These are phyloP conservation scores for Austroboletus niveus DNA, from an alignment of 1,284 basidiomycete species.

Conservation along the genomic window DNA sequence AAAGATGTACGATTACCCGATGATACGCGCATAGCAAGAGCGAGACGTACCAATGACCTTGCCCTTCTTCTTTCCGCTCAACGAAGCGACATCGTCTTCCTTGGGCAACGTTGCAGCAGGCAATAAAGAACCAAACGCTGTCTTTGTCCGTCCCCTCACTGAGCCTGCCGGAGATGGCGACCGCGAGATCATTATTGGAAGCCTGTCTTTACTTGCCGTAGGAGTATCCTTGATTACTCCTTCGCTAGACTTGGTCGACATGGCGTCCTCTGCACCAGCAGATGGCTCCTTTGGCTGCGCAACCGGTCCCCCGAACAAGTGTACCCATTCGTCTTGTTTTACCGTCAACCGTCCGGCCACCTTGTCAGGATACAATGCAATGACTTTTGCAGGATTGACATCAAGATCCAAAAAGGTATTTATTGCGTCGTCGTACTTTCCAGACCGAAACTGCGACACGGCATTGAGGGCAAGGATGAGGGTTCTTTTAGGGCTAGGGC, in stretches of 20 bases:
- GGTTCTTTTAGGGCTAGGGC: slow-evolving; percentile 51
- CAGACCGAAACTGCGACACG: slow-evolving; percentile 70
- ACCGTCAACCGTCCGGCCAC: slow-evolving; percentile 81
- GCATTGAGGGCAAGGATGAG: slow-evolving; percentile 72
- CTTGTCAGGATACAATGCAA: slow-evolving; percentile 82
- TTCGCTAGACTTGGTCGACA: slow-evolving; percentile 31
- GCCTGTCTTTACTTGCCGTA: slow-evolving; percentile 21
- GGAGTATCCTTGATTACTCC: slow-evolving; percentile 9
- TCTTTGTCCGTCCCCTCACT: slow-evolving; percentile 50
- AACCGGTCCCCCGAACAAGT: slow-evolving; percentile 79
- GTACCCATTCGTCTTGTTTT: slow-evolving; percentile 75
- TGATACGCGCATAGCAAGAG: neutral
- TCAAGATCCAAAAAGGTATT: slow-evolving; percentile 88
- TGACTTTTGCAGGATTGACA: slow-evolving; percentile 90
- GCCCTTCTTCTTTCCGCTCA: slow-evolving; percentile 40
- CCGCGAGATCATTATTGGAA: slow-evolving; percentile 30
- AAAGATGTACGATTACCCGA: neutral
- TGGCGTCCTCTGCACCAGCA: slow-evolving; percentile 24
- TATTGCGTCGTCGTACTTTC: slow-evolving; percentile 75
- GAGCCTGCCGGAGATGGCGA: slow-evolving; percentile 45
- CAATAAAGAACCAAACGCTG: slow-evolving; percentile 51
- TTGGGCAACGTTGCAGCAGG: slow-evolving; percentile 37
- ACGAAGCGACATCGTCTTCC: slow-evolving; percentile 63
- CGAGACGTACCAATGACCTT: slow-evolving; percentile 32
- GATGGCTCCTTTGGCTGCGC: slow-evolving; percentile 16